Conservation (phyloP, 257 asterid species). For the Leptodermis oblonga region DNA sequence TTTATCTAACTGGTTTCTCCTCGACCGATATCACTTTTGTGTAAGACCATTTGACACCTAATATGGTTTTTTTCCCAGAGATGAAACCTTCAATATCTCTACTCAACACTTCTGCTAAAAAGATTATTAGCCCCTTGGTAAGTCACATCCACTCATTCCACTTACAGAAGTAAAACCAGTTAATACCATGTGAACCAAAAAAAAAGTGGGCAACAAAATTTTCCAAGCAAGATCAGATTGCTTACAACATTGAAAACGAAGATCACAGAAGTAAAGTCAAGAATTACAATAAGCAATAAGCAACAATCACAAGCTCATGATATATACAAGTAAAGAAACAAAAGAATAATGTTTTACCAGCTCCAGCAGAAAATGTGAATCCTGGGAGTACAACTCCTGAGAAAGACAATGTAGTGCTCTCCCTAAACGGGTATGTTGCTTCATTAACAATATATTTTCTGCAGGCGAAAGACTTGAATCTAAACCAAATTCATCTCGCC, state of each 20-base stretch:
- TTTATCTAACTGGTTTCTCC: not conserved
- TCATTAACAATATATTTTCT: conserved; percentile 70
- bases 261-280: not conserved
- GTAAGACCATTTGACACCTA: not conserved
- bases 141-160: not conserved
- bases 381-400: conserved; percentile 93
- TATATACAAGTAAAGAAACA: not conserved
- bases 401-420: conserved; percentile 98
- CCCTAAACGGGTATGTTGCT: conserved; percentile 97
- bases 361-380: conserved; percentile 95
- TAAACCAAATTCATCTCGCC: conserved; percentile 87
- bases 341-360: conserved; percentile 50
- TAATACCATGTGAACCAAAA: conserved; percentile 1
- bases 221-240: not conserved
- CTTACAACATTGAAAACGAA: not conserved
- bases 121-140: not conserved
- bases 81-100: not conserved
- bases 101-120: not conserved
- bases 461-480: conserved; percentile 50
- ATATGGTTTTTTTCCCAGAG: not conserved
- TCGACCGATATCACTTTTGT: not conserved
- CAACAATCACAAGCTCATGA: not conserved
- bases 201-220: not conserved
- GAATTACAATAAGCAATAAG: not conserved
- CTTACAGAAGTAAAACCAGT: not conserved